Conservation (phyloP, 352 stramenopile genomes). For the Globisporangium paddicum region DNA sequence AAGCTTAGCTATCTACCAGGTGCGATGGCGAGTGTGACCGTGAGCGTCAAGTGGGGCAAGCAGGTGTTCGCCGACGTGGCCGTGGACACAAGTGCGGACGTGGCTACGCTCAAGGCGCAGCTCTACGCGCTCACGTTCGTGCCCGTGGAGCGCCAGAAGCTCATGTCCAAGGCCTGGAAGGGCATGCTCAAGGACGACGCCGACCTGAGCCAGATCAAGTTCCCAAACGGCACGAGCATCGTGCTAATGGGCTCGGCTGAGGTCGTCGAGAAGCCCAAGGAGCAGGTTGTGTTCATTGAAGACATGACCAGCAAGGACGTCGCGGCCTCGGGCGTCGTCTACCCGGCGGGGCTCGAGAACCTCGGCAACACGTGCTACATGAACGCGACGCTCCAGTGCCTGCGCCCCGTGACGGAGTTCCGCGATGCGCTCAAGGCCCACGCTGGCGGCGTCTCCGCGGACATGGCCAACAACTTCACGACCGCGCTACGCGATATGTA, state of each 20-base stretch:
- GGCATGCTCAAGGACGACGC: slow-evolving; percentile 87
- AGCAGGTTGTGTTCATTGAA: slow-evolving; percentile 82
- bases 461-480: slow-evolving; percentile 71
- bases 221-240: slow-evolving; percentile 59
- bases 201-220: slow-evolving; percentile 50
- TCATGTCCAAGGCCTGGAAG: slow-evolving; percentile 90
- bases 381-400: slow-evolving; percentile 93
- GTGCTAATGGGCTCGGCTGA: slow-evolving; percentile 96
- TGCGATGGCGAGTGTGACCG: slow-evolving; percentile 48
- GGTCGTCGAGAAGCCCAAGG: slow-evolving; percentile 81
- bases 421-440: slow-evolving; percentile 72
- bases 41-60: slow-evolving; percentile 88
- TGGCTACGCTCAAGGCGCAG: slow-evolving; percentile 77
- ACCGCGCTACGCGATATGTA: slow-evolving; percentile 81
- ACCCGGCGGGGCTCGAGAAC: slow-evolving; percentile 92
- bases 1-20: too few species aligned
- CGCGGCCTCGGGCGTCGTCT: slow-evolving; percentile 71
- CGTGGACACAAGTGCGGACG: slow-evolving; percentile 60
- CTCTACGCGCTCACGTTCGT: slow-evolving; percentile 80
- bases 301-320: slow-evolving; percentile 83
- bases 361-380: slow-evolving; percentile 92
- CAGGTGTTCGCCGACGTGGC: slow-evolving; percentile 63
- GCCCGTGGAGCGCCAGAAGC: slow-evolving; percentile 82
- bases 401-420: slow-evolving; percentile 90
- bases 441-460: slow-evolving; percentile 41